Base-by-base conservation (phyloP, 306 rosid species). In the Luffa aegyptiaca region DNA sequence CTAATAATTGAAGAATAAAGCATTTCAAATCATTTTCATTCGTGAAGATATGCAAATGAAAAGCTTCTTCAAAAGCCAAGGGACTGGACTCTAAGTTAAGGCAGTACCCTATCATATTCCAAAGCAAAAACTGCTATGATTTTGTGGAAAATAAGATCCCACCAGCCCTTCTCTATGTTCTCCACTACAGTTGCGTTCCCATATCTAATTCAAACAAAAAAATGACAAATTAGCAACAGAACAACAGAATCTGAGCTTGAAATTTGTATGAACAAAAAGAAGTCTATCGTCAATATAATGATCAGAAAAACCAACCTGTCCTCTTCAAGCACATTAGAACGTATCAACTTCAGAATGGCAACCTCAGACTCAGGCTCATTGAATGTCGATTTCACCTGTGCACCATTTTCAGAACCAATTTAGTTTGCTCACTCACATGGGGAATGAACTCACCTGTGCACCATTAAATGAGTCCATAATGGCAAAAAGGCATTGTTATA, bases 151-250 rank as follows among this genome's bases (percentile, higher is more conserved):
- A 94, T 92, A 21, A 87, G 97, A 82, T 94, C 98, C 87, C 96
- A 84, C 98, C 98, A 94, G 51, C 98, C 98, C 78, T 94, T 89
- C 83, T 94, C 98, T 0, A 97, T 94, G 81, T 92, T 94, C 93
- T 94, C 98, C 85, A 86, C 94, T 84, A 94, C 97, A 44, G 97
- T 94, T 4, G 96, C 86, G 82, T 92, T 94, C 53, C 97, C 97
- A 79, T 92, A 94, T 82, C 98, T 92, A 89, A 83, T 63, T 58
- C 52, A 53, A 80, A 14, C 6, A 55, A 58, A 11, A 37, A 61
- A 31, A 16, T 3, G 41, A 7, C 20, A 13, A 17, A 36, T 11
- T 65, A 59, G 64, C 8, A 9, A 51, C 31, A 61, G 31, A 26
- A 26, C 31, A 26, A 26, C 31, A 26, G 31, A 26, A 26, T 26